Base-by-base conservation (phyloP, 2,329 filamentous ascomycete genomes). In the Madurella fahalii region DNA sequence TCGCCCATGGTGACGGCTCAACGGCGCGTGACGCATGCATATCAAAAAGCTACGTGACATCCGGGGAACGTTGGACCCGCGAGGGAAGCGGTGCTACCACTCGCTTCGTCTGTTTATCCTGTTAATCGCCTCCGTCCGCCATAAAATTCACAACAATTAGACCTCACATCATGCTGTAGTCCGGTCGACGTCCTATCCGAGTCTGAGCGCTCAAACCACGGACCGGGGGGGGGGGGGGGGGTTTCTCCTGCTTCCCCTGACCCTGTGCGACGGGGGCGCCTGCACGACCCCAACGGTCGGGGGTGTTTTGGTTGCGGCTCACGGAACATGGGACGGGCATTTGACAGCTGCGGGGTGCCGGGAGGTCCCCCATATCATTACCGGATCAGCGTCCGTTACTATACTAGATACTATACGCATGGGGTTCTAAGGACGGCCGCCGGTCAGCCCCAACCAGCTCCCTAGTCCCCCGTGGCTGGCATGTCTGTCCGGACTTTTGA, bases 241-340 rank as follows among this genome's bases (percentile, higher is more conserved):
- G 25, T 25, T 25, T 7, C 25, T 16, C 18, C 32, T 13, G 17
- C n/a, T 7, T 30, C 25, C 53, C 48, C 53, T 51, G 47, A 47
- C 8, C 18, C n/a, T 52, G 48, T 55, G 39, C 40, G 20, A 55
- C 53, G 1, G 44, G 47, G 53, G 53, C 53, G 43, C n/a, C 40
- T 55, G 53, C 44, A 55, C 18, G 34, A 44, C 15, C 20, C 34
- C 43, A 51, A 51, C 48, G 48, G 53, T 30, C 39, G 37, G 47
- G 15, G n/a, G n/a, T n/a, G 11, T 9, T 9, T 37, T 37, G 13
- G n/a, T 16, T 48, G 44, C 39, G 48, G 48, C 47, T 48, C 32
- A 47, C 17, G 39, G 16, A 48, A 18, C 13, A 34, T 47, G 39
- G 32, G 15, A n/a, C n/a, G 40, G 34, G 18, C 16, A 2, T 40